Evolutionary conservation across 2,329 filamentous ascomycete genomes (phyloP).

Genomic region (Apiospora koreana): DNA sequence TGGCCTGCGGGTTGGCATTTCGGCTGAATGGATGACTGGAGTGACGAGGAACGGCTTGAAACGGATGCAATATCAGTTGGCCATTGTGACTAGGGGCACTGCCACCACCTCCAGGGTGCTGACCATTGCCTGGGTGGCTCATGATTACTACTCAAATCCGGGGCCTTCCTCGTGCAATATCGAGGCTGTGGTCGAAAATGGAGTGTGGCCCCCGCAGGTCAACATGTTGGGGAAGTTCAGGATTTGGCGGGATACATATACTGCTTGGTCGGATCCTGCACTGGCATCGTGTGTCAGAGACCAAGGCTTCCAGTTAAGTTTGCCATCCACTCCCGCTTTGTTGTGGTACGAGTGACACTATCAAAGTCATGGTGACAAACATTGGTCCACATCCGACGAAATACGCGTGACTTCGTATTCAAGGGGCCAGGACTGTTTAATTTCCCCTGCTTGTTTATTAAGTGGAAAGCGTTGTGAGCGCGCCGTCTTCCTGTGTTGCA

Average conservation of each 20-base stretch:
- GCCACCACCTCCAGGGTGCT: neutral
- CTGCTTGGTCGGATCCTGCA: neutral
- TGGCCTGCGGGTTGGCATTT: neutral
- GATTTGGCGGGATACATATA: neutral
- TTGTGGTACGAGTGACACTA: neutral
- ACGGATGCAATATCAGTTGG: neutral
- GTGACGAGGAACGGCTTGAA: neutral
- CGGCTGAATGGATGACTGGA: neutral
- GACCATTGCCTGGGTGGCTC: neutral
- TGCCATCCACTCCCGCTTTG: neutral
- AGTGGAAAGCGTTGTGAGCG: too few species aligned
- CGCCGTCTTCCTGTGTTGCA: too few species aligned
- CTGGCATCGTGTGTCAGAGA: neutral
- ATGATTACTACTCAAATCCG: neutral
- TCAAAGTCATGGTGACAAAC: neutral
- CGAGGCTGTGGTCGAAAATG: neutral
- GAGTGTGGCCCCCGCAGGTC: too few species aligned
- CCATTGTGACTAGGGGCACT: neutral
- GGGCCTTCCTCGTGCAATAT: neutral
- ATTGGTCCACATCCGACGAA: neutral
- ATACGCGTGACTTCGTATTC: neutral
- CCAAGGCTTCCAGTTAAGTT: neutral
- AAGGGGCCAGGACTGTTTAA: too few species aligned
- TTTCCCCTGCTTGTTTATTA: too few species aligned
- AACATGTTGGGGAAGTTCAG: too few species aligned